Conservation (phyloP, 176 grass and related monocot genomes). For the Aegilops speltoides region DNA sequence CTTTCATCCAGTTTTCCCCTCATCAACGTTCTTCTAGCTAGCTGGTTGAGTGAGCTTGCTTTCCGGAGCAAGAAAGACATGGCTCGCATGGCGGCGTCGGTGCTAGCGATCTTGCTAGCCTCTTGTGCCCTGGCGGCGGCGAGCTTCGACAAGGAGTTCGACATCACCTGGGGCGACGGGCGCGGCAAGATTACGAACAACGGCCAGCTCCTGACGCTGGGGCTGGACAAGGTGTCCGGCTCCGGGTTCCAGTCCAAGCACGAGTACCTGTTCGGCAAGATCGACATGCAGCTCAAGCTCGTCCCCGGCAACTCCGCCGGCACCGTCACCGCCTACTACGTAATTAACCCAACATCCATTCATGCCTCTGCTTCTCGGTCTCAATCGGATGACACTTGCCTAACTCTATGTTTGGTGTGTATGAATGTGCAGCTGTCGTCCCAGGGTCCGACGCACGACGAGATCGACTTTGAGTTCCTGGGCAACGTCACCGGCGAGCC, state of each 20-base stretch:
- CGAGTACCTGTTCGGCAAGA: slow-evolving; percentile 91
- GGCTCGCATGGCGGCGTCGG: background rate
- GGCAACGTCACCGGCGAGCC: slow-evolving; percentile 72
- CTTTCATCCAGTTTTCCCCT: background rate
- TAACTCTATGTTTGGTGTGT: background rate
- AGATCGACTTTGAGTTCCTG: slow-evolving; percentile 94
- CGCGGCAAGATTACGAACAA: slow-evolving; percentile 58
- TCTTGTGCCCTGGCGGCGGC: slow-evolving; percentile 21
- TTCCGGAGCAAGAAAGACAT: background rate
- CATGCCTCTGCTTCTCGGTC: background rate
- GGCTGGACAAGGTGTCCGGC: slow-evolving; percentile 58
- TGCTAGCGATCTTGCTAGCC: slow-evolving; percentile 8
- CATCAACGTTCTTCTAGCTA: background rate
- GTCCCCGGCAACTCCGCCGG: slow-evolving; percentile 84
- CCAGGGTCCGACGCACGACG: slow-evolving; percentile 68
- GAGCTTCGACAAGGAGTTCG: slow-evolving; percentile 62
- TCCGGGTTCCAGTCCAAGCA: slow-evolving; percentile 84
- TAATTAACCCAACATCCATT: background rate
- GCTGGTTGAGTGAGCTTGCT: background rate
- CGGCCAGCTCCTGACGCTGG: slow-evolving; percentile 57
- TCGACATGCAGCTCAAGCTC: slow-evolving; percentile 88
- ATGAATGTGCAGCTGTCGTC: slow-evolving; percentile 52
- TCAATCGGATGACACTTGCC: background rate
- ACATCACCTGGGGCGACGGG: slow-evolving; percentile 81
- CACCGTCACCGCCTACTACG: slow-evolving; percentile 89